Percentiles rank a stretch among this genome's conserved stretches.
phyloP scores from a whole-genome alignment of 2,329 filamentous ascomycete genomes.

The Cladosporium phlei region DNA sequence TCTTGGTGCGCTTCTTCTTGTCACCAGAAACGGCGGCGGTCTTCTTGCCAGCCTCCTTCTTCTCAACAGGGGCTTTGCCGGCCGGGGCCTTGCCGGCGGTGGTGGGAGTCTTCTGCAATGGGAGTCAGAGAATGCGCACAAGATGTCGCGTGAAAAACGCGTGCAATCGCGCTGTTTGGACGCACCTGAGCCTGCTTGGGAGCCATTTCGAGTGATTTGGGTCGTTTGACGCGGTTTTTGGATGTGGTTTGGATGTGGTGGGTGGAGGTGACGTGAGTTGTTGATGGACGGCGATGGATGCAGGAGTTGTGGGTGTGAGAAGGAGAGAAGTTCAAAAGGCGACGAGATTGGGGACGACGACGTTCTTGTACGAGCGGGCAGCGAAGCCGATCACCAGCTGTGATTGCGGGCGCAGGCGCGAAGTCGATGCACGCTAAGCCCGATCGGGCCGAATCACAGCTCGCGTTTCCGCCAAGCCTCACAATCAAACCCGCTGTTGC shows the following conservation, averaged over 20 bases:
- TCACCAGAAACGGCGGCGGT: slow-evolving; percentile 84
- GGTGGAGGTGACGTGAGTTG: slow-evolving; percentile 29
- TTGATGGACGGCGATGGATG: slow-evolving; percentile 29
- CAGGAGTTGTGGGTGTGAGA: slow-evolving; percentile 36
- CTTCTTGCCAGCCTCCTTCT: slow-evolving; percentile 99
- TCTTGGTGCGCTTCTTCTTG: slow-evolving; percentile 99
- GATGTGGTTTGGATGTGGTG: slow-evolving; percentile 25
- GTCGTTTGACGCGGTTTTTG: slow-evolving; percentile 25
- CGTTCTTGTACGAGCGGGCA: slow-evolving; percentile 14
- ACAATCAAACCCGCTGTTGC: slow-evolving; percentile 11
- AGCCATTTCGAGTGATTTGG: slow-evolving; percentile 68
- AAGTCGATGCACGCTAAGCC: slow-evolving; percentile 17
- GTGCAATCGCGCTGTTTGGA: slow-evolving; percentile 3
- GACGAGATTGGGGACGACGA: slow-evolving; percentile 14
- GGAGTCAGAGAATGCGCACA: slow-evolving; percentile 10
- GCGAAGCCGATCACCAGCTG: slow-evolving; percentile 10
- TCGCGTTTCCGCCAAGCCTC: slow-evolving; percentile 12
- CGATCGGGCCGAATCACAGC: slow-evolving; percentile 13
- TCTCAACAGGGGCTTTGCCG: slow-evolving; percentile 80
- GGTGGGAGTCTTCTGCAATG: slow-evolving; percentile 64
- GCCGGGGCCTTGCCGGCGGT: slow-evolving; percentile 87
- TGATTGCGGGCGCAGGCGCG: slow-evolving; percentile 16
- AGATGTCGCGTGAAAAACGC: slow-evolving; percentile 22
- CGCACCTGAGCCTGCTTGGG: slow-evolving; percentile 78
- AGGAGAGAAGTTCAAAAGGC: slow-evolving; percentile 31